A percentile compares a stretch with the other conserved stretches of the same genome.
Conservation (phyloP, 805 yeast genomes). For the Lachancea dasiensis region DNA sequence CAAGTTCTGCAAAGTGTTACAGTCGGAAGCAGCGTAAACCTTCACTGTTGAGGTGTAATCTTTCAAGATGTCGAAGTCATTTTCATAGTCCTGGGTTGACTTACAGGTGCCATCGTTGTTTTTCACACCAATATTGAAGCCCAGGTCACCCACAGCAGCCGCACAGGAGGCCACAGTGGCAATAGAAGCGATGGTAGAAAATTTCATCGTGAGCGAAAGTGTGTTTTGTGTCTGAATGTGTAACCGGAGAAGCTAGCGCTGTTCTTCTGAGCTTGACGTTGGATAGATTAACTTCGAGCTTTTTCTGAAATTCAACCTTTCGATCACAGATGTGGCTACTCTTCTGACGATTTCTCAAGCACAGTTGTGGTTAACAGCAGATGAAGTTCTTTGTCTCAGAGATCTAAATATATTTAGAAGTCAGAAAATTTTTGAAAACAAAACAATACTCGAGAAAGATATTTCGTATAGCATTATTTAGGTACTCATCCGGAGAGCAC, state of each 20-base stretch:
- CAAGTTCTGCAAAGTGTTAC: constrained; percentile 77
- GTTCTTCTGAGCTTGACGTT: no score
- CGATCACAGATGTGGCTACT: no score
- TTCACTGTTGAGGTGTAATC: constrained; percentile 61
- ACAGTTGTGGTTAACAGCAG: no score
- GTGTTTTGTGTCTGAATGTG: no score
- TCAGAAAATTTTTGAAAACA: no score
- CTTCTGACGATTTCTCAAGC: no score
- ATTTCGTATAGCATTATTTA: not conserved
- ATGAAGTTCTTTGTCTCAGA: no score
- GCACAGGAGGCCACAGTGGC: constrained; percentile 42
- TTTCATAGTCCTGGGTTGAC: constrained; percentile 57
- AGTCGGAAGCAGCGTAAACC: constrained; percentile 89
- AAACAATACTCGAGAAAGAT: not conserved
- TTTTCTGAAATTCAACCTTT: no score
- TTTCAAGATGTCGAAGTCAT: constrained; percentile 57
- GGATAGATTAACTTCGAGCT: no score
- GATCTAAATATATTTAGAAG: constrained; percentile 4
- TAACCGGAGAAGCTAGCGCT: no score
- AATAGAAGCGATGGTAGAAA: constrained; percentile 38
- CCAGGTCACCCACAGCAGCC: constrained; percentile 63
- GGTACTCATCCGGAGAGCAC: no score
- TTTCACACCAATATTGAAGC: constrained; percentile 83
- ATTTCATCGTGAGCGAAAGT: no score
- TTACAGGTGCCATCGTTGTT: constrained; percentile 73